A percentile compares a stretch with the other conserved stretches of the same genome.
Conservation (phyloP, 371 early-diverging fungal species). For the Synchytrium microbalum region DNA sequence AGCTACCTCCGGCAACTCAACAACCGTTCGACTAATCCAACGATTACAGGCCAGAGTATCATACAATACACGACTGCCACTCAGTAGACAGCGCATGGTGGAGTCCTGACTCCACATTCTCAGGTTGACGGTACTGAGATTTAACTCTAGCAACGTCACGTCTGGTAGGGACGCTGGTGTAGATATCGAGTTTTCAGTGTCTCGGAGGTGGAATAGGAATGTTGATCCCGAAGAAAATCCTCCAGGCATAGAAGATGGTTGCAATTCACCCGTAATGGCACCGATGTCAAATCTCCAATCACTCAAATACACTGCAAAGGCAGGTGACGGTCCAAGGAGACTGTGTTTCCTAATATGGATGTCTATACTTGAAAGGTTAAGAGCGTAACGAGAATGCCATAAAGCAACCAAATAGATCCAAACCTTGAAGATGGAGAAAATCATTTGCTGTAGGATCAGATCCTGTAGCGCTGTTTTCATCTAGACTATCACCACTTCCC, state of each 20-base stretch:
- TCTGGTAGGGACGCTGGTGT: conserved; percentile 45
- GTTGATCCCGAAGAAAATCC: conserved; percentile 49
- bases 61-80: conserved; percentile 32
- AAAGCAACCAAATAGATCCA: conserved; percentile 57
- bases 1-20: conserved; percentile 54
- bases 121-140: conserved; percentile 51
- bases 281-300: conserved; percentile 68
- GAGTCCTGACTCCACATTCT: conserved; percentile 47
- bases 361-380: conserved; percentile 30
- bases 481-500: neutral
- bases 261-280: conserved; percentile 60
- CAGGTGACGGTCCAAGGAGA: conserved; percentile 67
- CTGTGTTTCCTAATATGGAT: conserved; percentile 59
- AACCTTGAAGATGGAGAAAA: conserved; percentile 49
- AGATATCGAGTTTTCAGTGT: conserved; percentile 64
- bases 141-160: conserved; percentile 55
- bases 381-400: too few species aligned
- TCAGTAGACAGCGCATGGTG: conserved; percentile 4
- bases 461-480: neutral
- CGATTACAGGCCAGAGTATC: conserved; percentile 59
- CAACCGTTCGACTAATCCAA: conserved; percentile 48
- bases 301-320: conserved; percentile 58
- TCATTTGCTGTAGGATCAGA: neutral
- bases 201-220: conserved; percentile 60
- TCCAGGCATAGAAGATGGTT: conserved; percentile 54